Base-by-base conservation (phyloP, 2,329 filamentous ascomycete genomes). In the Aspergillus fijiensis region DNA sequence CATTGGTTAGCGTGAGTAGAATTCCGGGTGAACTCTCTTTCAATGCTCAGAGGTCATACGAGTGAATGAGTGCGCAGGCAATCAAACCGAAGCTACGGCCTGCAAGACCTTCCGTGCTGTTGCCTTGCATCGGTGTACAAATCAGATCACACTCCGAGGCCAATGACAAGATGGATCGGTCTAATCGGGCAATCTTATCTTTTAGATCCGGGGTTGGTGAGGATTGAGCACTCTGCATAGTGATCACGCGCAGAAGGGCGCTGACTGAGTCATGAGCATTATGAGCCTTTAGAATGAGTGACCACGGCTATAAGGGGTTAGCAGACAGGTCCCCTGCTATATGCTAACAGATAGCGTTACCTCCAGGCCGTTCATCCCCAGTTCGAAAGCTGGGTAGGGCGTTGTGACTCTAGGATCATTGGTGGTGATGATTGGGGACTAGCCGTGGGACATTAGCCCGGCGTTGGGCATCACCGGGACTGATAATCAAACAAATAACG, bases 321-420 rank as follows among this genome's bases (percentile, higher is more conserved):
- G 27, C 27, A 9, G 31, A 35, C 29, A 51, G 21, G 42, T 29
- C 5, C 35, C 29, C 39, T 35, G 31, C 16, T 16, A 53, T 25
- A 16, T 16, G 14, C 45, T 2, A 3, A 19, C 12, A 11, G 16
- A 12, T 12, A 14, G 25, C 23, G 11, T n/a, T 64, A 70, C 69
- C 59, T 70, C 67, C 3, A 60, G 49, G 19, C 49, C 51, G 3
- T 60, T 60, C 9, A 52, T 19, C n/a, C 49, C 10, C 14, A 39
- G 16, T 19, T 57, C 57, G 31, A 70, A 68, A 45, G 53, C 55
- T 10, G 69, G 69, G 57, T 64, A 68, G 0, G 69, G 65, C 1
- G 66, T 70, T 11, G 62, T 67, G 23, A 71, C 69, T n/a, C 68
- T 60, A 21, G 55, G 59, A 48, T 71, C 69, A 27, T 64, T 25